phyloP scores from a whole-genome alignment of 2,329 filamentous ascomycete genomes.

The Dactylonectria macrodidyma region DNA sequence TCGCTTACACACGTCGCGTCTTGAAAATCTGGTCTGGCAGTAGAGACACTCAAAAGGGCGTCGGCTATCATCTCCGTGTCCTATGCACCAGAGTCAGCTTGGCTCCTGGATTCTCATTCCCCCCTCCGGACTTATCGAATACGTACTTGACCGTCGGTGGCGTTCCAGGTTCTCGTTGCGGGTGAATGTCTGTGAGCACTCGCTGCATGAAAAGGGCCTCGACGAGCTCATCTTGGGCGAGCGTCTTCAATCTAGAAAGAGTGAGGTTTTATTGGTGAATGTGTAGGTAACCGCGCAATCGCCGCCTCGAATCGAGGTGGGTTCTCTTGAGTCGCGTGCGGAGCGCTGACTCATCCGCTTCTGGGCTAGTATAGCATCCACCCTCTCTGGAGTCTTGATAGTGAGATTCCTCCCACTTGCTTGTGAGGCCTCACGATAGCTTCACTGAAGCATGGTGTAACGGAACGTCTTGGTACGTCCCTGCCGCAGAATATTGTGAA shows the following conservation, averaged over 20 bases:
- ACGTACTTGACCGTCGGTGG: conserved; percentile 40
- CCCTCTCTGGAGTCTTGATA: background rate
- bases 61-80: conserved; percentile 38
- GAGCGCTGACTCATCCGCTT: background rate
- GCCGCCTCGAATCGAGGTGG: background rate
- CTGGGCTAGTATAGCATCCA: background rate
- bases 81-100: conserved; percentile 20
- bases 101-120: background rate
- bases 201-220: conserved; percentile 7
- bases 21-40: conserved; percentile 38
- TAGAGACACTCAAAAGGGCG: conserved; percentile 37
- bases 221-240: conserved; percentile 2
- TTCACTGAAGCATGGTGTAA: background rate
- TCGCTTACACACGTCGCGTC: conserved; percentile 40
- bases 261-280: background rate
- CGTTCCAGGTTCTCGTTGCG: conserved; percentile 41
- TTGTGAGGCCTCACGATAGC: background rate
- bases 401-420: background rate
- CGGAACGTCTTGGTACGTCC: background rate
- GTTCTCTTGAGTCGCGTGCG: conserved; percentile 1
- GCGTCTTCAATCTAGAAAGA: background rate
- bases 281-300: background rate
- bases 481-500: background rate
- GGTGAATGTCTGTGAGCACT: conserved; percentile 10
- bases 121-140: background rate